These are phyloP conservation scores for Bremia lactucae DNA, from an alignment of 352 stramenopile species.

Conservation along the genomic window DNA sequence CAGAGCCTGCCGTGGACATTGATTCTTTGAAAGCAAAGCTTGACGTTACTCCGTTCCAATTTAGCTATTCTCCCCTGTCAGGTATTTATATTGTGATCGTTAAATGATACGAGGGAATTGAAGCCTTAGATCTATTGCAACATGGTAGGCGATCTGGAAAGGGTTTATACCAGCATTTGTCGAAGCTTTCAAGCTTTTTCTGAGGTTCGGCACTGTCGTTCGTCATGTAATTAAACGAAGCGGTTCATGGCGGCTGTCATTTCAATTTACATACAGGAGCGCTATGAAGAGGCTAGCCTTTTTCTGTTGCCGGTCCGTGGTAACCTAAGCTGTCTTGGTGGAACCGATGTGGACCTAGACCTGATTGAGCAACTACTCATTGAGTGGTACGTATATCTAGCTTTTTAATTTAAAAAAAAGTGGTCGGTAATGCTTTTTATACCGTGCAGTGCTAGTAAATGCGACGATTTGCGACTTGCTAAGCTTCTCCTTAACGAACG, in stretches of 20 bases:
- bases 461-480: constrained; percentile 52
- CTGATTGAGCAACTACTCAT: constrained; percentile 66
- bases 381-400: constrained; percentile 42
- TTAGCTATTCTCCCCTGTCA: constrained; percentile 6
- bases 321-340: constrained; percentile 59
- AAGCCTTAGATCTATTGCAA: too few relatives aligned
- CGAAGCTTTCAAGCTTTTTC: constrained; percentile 59
- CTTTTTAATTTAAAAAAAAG: background rate
- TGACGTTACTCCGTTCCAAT: background rate
- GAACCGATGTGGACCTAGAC: constrained; percentile 61
- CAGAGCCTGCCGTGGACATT: constrained; percentile 29
- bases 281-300: constrained; percentile 46
- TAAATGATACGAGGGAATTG: too few relatives aligned
- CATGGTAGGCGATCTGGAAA: constrained; percentile 25
- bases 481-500: constrained; percentile 79
- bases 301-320: constrained; percentile 48
- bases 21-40: constrained; percentile 21
- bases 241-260: background rate
- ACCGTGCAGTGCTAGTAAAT: constrained; percentile 46
- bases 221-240: background rate
- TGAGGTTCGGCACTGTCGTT: constrained; percentile 38
- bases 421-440: background rate
- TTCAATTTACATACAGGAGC: constrained; percentile 15
- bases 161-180: constrained; percentile 44
- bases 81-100: constrained; percentile 5